These are phyloP conservation scores for Xylariaceae sp. DNA, from an alignment of 2,329 filamentous ascomycete genomes.

Conservation along the genomic window DNA sequence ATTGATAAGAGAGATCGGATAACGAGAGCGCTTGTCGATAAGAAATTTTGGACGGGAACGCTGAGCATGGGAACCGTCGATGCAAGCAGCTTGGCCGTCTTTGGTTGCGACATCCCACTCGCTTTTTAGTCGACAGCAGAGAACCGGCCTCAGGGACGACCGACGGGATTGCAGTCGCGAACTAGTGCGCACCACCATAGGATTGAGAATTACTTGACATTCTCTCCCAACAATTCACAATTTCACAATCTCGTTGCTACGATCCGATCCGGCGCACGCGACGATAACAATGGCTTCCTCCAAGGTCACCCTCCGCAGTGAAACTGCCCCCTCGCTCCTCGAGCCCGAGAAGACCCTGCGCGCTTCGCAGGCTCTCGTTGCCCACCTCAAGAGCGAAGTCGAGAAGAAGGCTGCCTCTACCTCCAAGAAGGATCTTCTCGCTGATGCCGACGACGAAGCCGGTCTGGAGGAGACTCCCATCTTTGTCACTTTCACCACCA, in stretches of 20 bases:
- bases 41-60: constrained; percentile 17
- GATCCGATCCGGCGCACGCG: background rate
- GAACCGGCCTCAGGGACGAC: background rate
- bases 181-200: background rate
- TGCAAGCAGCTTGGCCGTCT: background rate
- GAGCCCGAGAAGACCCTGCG: constrained; percentile 47
- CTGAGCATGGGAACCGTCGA: background rate
- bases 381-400: constrained; percentile 55
- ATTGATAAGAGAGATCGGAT: constrained; percentile 8
- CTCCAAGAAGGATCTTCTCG: constrained; percentile 53
- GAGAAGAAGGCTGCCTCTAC: constrained; percentile 42
- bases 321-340: constrained; percentile 31
- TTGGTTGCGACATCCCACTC: constrained; percentile 11
- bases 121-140: background rate
- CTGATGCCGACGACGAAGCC: constrained; percentile 41
- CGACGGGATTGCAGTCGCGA: background rate
- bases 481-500: constrained; percentile 60
- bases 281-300: constrained; percentile 30
- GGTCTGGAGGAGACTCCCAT: constrained; percentile 48
- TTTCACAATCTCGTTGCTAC: background rate
- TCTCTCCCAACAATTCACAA: background rate
- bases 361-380: constrained; percentile 57
- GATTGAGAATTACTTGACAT: background rate
- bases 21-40: constrained; percentile 11
- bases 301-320: constrained; percentile 31